Evolutionary conservation across 1,139 yeast genomes (phyloP).

Genomic region (Geotrichum restrictum): DNA sequence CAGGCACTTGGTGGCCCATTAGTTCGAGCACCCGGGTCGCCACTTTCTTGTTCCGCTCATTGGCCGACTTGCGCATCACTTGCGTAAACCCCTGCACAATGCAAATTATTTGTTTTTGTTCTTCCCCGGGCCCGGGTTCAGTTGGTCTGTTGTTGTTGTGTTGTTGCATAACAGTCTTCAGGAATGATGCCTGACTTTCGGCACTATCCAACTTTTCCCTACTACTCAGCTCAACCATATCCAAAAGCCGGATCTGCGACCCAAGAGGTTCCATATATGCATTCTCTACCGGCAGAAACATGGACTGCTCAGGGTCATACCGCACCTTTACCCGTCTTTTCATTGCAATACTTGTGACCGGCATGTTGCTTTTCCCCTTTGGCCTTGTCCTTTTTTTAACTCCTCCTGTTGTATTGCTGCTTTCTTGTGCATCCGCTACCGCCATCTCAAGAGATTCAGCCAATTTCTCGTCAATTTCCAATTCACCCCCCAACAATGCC

Average conservation of each 20-base stretch:
- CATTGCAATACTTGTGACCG: neutral
- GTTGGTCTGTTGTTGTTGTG: too few species aligned
- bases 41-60: slow-evolving; percentile 24
- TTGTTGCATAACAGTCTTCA: neutral
- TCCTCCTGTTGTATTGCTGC: neutral
- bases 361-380: neutral
- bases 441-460: too few species aligned
- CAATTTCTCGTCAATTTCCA: neutral
- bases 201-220: neutral
- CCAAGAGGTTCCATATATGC: neutral
- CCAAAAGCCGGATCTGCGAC: neutral
- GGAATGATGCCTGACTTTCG: neutral
- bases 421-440: too few species aligned
- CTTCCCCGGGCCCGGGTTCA: too few species aligned
- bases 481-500: neutral
- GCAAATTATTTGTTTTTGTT: slow-evolving; percentile 22
- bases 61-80: slow-evolving; percentile 23
- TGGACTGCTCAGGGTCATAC: slow-evolving; percentile 10
- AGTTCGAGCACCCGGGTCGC: slow-evolving; percentile 28
- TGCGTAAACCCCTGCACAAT: slow-evolving; percentile 29
- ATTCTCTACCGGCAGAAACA: slow-evolving; percentile 10
- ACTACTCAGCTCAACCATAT: neutral
- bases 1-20: slow-evolving; percentile 19
- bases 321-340: slow-evolving; percentile 4
- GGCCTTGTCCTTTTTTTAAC: neutral